These are phyloP conservation scores for Pochonia chlamydosporia DNA, from an alignment of 2,329 filamentous ascomycete genomes.

Conservation along the genomic window DNA sequence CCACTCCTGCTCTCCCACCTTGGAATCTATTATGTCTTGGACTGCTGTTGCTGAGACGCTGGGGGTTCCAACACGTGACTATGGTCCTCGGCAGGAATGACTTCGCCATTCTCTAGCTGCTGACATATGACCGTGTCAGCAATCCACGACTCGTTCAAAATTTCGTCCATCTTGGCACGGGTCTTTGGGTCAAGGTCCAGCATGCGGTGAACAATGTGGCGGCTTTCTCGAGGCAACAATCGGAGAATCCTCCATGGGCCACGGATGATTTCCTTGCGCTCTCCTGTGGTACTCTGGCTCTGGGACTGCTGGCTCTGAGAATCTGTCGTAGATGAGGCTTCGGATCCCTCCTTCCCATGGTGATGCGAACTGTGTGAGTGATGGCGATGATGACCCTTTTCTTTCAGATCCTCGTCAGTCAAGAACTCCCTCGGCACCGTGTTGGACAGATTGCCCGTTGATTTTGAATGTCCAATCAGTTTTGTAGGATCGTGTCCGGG, in stretches of 20 bases:
- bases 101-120: constrained; percentile 63
- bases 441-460: constrained; percentile 36
- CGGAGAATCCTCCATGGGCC: constrained; percentile 88
- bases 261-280: constrained; percentile 74
- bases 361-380: constrained; percentile 6
- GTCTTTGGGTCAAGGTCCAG: constrained; percentile 80
- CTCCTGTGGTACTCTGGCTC: constrained; percentile 19
- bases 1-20: neutral
- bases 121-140: constrained; percentile 75
- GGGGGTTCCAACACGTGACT: constrained; percentile 79
- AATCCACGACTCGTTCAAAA: constrained; percentile 88
- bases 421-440: constrained; percentile 34
- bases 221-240: constrained; percentile 79
- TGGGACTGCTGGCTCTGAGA: constrained; percentile 7
- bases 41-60: constrained; percentile 30
- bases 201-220: constrained; percentile 89
- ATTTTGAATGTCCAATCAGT: constrained; percentile 40
- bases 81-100: constrained; percentile 71
- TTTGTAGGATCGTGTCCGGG: constrained; percentile 60
- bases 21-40: constrained; percentile 12
- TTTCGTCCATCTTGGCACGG: constrained; percentile 78
- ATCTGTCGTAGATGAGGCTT: constrained; percentile 6
- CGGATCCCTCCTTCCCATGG: constrained; percentile 5
- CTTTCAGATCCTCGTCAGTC: constrained; percentile 25
- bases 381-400: constrained; percentile 15